These are phyloP conservation scores for Alliaria petiolata DNA, from an alignment of 345 rosid species.

Conservation along the genomic window DNA sequence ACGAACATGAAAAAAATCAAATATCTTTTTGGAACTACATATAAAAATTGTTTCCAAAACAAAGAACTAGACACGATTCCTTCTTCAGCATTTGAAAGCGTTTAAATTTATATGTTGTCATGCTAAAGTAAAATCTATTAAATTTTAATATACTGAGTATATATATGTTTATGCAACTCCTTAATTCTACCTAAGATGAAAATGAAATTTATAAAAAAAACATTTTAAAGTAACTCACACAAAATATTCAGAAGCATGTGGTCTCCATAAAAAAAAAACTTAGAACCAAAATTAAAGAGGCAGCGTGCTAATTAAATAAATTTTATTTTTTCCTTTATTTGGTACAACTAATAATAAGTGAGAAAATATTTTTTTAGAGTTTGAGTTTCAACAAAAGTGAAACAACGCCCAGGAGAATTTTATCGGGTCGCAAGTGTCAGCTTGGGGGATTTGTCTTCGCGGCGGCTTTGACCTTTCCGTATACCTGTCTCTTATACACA, in stretches of 20 bases:
- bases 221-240: too few species aligned
- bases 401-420: constrained; percentile 17
- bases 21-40: too few species aligned
- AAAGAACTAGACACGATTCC: neutral
- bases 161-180: neutral
- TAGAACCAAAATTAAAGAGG: neutral
- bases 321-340: neutral
- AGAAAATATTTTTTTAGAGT: neutral
- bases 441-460: constrained; percentile 15
- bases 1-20: too few species aligned
- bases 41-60: too few species aligned
- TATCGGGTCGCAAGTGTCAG: constrained; percentile 22
- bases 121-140: neutral
- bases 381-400: constrained; percentile 7
- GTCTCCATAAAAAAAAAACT: neutral
- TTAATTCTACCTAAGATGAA: neutral
- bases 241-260: neutral
- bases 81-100: neutral
- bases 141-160: too few species aligned
- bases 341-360: constrained; percentile 13
- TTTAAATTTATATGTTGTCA: neutral
- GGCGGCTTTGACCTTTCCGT: constrained; percentile 17
- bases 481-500: too few species aligned
- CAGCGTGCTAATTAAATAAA: neutral
- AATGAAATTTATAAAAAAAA: too few species aligned